Conservation (phyloP, 306 rosid genomes). For the Adenanthera pavonina region DNA sequence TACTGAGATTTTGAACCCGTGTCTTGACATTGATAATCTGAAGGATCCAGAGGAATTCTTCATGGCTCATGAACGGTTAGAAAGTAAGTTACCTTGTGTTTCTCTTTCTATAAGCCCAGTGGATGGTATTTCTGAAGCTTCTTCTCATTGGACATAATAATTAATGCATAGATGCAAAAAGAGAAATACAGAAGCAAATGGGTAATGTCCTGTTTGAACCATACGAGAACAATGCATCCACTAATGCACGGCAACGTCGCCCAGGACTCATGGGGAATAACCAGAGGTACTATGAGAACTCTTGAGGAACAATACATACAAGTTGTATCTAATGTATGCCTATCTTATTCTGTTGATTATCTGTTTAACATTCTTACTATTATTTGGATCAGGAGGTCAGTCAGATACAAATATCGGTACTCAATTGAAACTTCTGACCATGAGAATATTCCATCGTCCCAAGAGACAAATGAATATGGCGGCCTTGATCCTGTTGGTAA, state of each 20-base stretch:
- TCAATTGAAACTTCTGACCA: constrained; percentile 39
- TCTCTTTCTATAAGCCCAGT: constrained; percentile 14
- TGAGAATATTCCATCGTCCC: constrained; percentile 50
- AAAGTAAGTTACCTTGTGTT: constrained; percentile 56
- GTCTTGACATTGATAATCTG: constrained; percentile 53
- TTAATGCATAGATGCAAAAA: constrained; percentile 70
- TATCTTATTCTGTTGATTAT: constrained; percentile 37
- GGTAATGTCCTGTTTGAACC: constrained; percentile 52
- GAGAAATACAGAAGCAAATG: constrained; percentile 70
- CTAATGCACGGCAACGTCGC: constrained; percentile 58
- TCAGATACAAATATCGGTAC: constrained; percentile 67
- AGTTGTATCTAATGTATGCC: neutral
- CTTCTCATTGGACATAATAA: constrained; percentile 32
- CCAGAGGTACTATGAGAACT: constrained; percentile 45
- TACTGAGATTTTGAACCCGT: constrained; percentile 54
- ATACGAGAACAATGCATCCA: constrained; percentile 46
- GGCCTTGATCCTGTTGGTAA: constrained; percentile 42
- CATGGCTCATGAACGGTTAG: constrained; percentile 63
- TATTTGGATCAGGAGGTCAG: constrained; percentile 52
- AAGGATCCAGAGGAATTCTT: constrained; percentile 76
- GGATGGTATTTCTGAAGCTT: constrained; percentile 11
- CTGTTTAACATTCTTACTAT: constrained; percentile 30
- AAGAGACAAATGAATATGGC: constrained; percentile 53
- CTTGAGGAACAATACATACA: neutral
- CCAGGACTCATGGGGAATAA: constrained; percentile 70